Conservation (phyloP, 306 rosid genomes). For the Gynostemma pentaphyllum region DNA sequence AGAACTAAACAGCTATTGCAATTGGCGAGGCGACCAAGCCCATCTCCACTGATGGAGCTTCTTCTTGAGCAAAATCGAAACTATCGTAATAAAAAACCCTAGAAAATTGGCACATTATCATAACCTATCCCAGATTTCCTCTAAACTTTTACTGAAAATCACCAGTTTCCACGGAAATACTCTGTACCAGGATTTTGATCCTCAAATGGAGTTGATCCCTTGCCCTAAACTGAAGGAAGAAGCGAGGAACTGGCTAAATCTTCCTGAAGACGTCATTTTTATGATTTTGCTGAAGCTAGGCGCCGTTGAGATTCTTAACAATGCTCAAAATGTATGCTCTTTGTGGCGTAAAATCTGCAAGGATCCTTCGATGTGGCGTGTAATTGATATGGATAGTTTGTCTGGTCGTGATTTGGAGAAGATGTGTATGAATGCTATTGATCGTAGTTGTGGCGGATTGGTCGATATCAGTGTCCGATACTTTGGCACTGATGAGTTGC, state of each 20-base stretch:
- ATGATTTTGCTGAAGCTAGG: slow-evolving; percentile 34
- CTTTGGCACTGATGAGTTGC: slow-evolving; percentile 14
- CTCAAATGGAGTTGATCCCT: background rate
- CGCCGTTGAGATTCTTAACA: slow-evolving; percentile 22
- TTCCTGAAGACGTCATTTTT: slow-evolving; percentile 32
- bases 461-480: background rate
- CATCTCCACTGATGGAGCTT: too few species aligned
- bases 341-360: slow-evolving; percentile 41
- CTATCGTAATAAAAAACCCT: too few species aligned
- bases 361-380: slow-evolving; percentile 47
- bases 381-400: slow-evolving; percentile 28
- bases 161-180: too few species aligned
- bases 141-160: too few species aligned
- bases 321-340: slow-evolving; percentile 37
- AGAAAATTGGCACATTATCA: too few species aligned
- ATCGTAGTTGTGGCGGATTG: slow-evolving; percentile 38
- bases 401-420: background rate
- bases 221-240: too few species aligned
- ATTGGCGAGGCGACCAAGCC: too few species aligned
- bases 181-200: too few species aligned
- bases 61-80: too few species aligned
- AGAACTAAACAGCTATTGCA: too few species aligned
- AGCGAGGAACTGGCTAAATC: slow-evolving; percentile 2
- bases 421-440: slow-evolving; percentile 38
- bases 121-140: too few species aligned